Percentiles rank a stretch among this genome's conserved stretches.
These are phyloP conservation scores for Hygrophoropsis aurantiaca DNA, from an alignment of 768 basidiomycete species.

Conservation along the genomic window DNA sequence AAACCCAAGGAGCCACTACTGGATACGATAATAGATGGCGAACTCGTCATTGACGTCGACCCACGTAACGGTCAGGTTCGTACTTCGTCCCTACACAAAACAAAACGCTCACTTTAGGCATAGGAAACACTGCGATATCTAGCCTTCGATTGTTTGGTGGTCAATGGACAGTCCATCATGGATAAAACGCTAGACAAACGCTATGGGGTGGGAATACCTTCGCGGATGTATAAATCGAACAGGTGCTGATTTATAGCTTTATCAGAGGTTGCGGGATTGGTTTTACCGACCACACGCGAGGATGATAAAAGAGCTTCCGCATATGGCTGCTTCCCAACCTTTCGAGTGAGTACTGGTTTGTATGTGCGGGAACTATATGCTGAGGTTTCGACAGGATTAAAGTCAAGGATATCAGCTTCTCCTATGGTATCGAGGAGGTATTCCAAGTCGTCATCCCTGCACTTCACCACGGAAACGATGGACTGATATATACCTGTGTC, in stretches of 20 bases:
- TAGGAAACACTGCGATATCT: slow-evolving; percentile 83
- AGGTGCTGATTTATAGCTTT: slow-evolving; percentile 8
- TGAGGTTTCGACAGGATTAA: slow-evolving; percentile 57
- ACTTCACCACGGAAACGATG: slow-evolving; percentile 91
- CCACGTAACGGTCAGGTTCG: slow-evolving; percentile 68
- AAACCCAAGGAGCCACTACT: slow-evolving; percentile 63
- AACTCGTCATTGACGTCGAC: slow-evolving; percentile 90
- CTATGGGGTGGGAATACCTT: slow-evolving; percentile 72
- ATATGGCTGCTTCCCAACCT: slow-evolving; percentile 61
- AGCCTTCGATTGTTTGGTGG: slow-evolving; percentile 91
- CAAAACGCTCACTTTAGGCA: slow-evolving; percentile 1
- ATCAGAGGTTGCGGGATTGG: slow-evolving; percentile 75
- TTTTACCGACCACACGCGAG: slow-evolving; percentile 79
- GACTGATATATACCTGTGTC: slow-evolving; percentile 94
- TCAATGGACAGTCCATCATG: slow-evolving; percentile 88
- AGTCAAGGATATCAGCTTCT: slow-evolving; percentile 83
- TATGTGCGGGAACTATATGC: background rate
- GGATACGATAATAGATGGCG: slow-evolving; percentile 88
- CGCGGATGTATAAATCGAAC: too few species aligned
- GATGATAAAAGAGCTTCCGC: slow-evolving; percentile 68
- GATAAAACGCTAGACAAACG: slow-evolving; percentile 76
- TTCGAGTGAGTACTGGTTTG: slow-evolving; percentile 69
- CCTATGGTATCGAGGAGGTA: slow-evolving; percentile 87
- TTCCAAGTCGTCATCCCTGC: slow-evolving; percentile 80
- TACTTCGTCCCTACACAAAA: slow-evolving; percentile 7